A percentile compares a stretch with the other conserved stretches of the same genome.
phyloP scores from a whole-genome alignment of 768 basidiomycete species.

The Psilocybe subaeruginosa region DNA sequence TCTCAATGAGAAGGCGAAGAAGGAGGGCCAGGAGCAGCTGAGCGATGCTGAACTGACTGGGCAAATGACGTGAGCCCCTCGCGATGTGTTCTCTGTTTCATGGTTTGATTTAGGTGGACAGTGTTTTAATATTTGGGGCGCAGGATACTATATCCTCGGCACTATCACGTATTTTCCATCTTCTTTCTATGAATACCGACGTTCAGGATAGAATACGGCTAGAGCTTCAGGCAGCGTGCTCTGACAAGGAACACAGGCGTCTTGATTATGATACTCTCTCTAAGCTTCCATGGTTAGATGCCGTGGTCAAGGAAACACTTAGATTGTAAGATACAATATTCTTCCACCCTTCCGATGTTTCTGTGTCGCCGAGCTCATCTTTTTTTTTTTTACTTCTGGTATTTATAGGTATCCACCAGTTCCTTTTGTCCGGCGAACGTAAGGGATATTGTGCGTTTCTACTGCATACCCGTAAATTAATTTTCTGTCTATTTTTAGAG shows the following conservation, averaged over 20 bases:
- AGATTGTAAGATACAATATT: slow-evolving; percentile 34
- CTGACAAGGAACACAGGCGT: slow-evolving; percentile 18
- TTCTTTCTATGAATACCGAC: slow-evolving; percentile 38
- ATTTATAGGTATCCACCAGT: slow-evolving; percentile 44
- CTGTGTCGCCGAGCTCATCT: not conserved
- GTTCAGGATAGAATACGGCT: slow-evolving; percentile 43
- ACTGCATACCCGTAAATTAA: not conserved
- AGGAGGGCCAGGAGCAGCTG: slow-evolving; percentile 32
- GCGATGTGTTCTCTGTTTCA: not conserved
- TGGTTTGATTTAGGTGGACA: slow-evolving; percentile 11
- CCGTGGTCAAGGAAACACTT: slow-evolving; percentile 50
- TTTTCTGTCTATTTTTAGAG: slow-evolving; percentile 27
- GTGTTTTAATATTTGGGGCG: slow-evolving; percentile 52
- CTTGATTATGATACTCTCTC: slow-evolving; percentile 40
- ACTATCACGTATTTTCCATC: slow-evolving; percentile 43
- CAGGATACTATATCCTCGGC: slow-evolving; percentile 53
- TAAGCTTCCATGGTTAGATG: slow-evolving; percentile 43
- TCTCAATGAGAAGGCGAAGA: slow-evolving; percentile 39
- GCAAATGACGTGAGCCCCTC: slow-evolving; percentile 47
- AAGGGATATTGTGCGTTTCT: slow-evolving; percentile 18
- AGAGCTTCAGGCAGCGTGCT: slow-evolving; percentile 22
- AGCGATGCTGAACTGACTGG: slow-evolving; percentile 47
- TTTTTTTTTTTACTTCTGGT: not conserved
- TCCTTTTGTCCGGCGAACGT: slow-evolving; percentile 49
- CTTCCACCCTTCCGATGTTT: not conserved